Evolutionary conservation across 2,329 filamentous ascomycete species (phyloP).

Genomic region (Curvularia sp.): DNA sequence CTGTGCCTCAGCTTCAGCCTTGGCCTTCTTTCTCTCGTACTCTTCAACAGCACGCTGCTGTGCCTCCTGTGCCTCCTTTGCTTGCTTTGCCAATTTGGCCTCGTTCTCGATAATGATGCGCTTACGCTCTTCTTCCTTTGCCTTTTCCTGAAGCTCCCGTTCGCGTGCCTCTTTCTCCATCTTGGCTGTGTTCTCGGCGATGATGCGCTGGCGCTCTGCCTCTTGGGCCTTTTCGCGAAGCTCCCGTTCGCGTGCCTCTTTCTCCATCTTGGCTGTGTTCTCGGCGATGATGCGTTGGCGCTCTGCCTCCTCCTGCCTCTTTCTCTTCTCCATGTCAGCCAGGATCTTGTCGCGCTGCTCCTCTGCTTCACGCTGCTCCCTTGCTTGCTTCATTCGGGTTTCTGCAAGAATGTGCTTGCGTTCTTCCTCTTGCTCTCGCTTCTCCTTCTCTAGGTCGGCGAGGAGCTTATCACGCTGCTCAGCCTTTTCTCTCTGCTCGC

Average conservation of each 20-base stretch:
- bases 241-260: conserved; percentile 19
- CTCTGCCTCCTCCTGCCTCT: conserved; percentile 45
- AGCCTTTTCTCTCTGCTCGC: conserved; percentile 28
- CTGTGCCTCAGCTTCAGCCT: conserved; percentile 42
- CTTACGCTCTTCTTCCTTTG: conserved; percentile 33
- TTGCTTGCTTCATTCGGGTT: conserved; percentile 36
- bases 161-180: conserved; percentile 41
- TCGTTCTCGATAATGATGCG: conserved; percentile 46
- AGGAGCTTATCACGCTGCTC: conserved; percentile 39
- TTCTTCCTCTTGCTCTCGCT: conserved; percentile 38
- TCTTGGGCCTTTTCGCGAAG: conserved; percentile 39
- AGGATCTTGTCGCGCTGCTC: conserved; percentile 38
- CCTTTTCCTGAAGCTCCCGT: conserved; percentile 25
- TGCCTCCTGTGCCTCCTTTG: conserved; percentile 42
- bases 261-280: no score
- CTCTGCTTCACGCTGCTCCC: conserved; percentile 38
- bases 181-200: conserved; percentile 43
- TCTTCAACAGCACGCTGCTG: conserved; percentile 45
- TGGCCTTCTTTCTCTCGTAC: conserved; percentile 44
- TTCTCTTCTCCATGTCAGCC: conserved; percentile 51
- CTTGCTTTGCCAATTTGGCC: conserved; percentile 39
- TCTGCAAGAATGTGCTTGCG: conserved; percentile 43
- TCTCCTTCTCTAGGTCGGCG: conserved; percentile 38
- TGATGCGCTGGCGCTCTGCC: conserved; percentile 34
- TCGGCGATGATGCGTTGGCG: conserved; percentile 40